phyloP scores from a whole-genome alignment of 2,329 filamentous ascomycete genomes.

The Venturia aucupariae region DNA sequence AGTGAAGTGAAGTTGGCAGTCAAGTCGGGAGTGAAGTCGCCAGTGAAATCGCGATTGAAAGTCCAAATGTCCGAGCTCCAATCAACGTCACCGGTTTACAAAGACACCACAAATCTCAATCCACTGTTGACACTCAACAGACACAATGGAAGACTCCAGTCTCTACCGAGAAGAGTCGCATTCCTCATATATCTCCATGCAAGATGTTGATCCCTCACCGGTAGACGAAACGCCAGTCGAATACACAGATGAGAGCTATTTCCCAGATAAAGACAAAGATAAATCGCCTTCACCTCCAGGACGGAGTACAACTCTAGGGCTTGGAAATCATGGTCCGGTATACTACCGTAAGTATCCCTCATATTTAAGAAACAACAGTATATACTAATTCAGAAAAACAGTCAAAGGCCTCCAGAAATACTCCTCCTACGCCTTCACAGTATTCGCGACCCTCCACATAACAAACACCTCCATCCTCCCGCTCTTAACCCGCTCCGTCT shows the following conservation, averaged over 20 bases:
- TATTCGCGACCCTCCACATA: constrained; percentile 69
- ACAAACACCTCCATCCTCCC: constrained; percentile 76
- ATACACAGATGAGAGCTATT: constrained; percentile 39
- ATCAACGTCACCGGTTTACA: constrained; percentile 5
- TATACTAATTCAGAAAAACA: constrained; percentile 24
- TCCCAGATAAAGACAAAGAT: constrained; percentile 23
- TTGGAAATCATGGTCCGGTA: constrained; percentile 53
- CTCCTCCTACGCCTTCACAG: constrained; percentile 73
- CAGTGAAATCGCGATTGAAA: not conserved
- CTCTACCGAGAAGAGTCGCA: constrained; percentile 9
- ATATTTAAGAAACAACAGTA: not conserved
- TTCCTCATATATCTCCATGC: constrained; percentile 39
- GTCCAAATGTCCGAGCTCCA: not conserved
- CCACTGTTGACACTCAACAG: not conserved
- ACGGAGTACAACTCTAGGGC: constrained; percentile 1
- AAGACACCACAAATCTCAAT: constrained; percentile 1
- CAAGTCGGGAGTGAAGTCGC: not conserved
- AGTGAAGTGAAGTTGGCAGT: constrained; percentile 1
- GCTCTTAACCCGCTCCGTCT: constrained; percentile 60
- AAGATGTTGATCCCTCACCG: constrained; percentile 73
- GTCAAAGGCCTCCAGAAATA: constrained; percentile 76
- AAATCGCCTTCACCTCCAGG: not conserved
- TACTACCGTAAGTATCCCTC: constrained; percentile 53
- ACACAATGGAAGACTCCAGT: constrained; percentile 9
- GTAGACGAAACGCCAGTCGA: constrained; percentile 51